Evolutionary conservation across 2,329 filamentous ascomycete species (phyloP).

Genomic region (Pseudocercospora musae): DNA sequence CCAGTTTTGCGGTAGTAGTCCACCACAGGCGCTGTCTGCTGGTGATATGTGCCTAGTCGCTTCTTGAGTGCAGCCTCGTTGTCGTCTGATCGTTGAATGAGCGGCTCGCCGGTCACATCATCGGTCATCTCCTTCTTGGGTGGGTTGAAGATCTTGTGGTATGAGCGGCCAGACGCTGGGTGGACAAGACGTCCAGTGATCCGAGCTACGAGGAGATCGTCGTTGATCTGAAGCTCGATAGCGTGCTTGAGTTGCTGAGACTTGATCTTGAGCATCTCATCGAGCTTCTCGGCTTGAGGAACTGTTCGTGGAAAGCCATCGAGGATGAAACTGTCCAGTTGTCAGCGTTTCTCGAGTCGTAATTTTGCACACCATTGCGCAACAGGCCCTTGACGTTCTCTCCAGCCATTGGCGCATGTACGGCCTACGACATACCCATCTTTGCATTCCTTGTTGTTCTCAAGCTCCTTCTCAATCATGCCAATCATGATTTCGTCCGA

Average conservation of each 20-base stretch:
- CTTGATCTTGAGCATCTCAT: slow-evolving; percentile 78
- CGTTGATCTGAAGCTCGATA: slow-evolving; percentile 94
- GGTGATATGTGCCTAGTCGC: slow-evolving; percentile 88
- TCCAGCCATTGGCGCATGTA: slow-evolving; percentile 5
- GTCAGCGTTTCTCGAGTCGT: slow-evolving; percentile 8
- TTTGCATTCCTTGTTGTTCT: slow-evolving; percentile 91
- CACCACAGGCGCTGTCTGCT: slow-evolving; percentile 88
- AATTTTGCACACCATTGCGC: neutral
- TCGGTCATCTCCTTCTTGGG: slow-evolving; percentile 93
- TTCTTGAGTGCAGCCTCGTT: slow-evolving; percentile 96
- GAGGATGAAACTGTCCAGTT: slow-evolving; percentile 76
- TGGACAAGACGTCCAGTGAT: slow-evolving; percentile 96
- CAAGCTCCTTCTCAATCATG: slow-evolving; percentile 98
- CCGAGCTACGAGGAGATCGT: slow-evolving; percentile 84
- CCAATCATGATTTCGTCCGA: slow-evolving; percentile 99
- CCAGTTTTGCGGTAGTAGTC: slow-evolving; percentile 96
- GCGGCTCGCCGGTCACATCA: slow-evolving; percentile 91
- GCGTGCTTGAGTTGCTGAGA: slow-evolving; percentile 89
- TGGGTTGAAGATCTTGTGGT: slow-evolving; percentile 99
- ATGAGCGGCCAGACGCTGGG: slow-evolving; percentile 91
- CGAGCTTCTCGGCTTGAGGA: slow-evolving; percentile 88
- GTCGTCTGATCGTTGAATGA: slow-evolving; percentile 95
- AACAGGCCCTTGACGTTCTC: neutral
- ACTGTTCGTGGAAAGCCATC: slow-evolving; percentile 98
- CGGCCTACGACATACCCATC: slow-evolving; percentile 67